phyloP scores from a whole-genome alignment of 148 eudicot species.

The Polygonum aviculare region DNA sequence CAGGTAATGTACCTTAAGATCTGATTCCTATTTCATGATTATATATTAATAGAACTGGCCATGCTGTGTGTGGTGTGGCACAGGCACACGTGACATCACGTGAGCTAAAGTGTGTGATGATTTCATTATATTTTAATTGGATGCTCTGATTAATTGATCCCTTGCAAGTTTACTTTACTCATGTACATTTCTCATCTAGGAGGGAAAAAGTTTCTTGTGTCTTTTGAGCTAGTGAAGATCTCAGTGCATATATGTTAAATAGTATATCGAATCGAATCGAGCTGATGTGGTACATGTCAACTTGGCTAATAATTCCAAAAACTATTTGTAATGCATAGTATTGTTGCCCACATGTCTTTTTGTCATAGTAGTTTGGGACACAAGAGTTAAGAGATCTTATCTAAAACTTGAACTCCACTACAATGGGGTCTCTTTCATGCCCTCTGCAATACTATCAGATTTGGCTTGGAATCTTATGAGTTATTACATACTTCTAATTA shows the following conservation, averaged over 20 bases:
- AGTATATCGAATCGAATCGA: neutral
- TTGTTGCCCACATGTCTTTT: neutral
- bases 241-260: neutral
- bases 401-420: neutral
- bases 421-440: neutral
- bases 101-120: slow-evolving; percentile 26
- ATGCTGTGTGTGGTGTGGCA: neutral
- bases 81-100: slow-evolving; percentile 36
- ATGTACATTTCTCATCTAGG: neutral
- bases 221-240: slow-evolving; percentile 1
- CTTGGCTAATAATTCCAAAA: neutral
- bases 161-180: neutral
- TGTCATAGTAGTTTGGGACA: neutral
- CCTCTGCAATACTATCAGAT: neutral
- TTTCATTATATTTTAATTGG: neutral
- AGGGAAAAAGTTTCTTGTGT: neutral
- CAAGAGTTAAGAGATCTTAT: neutral
- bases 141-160: neutral
- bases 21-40: slow-evolving; percentile 17
- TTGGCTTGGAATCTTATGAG: neutral
- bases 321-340: neutral
- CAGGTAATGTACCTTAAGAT: neutral
- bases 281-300: neutral
- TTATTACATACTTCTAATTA: neutral
- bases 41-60: slow-evolving; percentile 12